A percentile compares a stretch with the other conserved stretches of the same genome.
These are phyloP conservation scores for Penicillium paradoxum DNA, from an alignment of 495 filamentous ascomycete genomes.

Conservation along the genomic window DNA sequence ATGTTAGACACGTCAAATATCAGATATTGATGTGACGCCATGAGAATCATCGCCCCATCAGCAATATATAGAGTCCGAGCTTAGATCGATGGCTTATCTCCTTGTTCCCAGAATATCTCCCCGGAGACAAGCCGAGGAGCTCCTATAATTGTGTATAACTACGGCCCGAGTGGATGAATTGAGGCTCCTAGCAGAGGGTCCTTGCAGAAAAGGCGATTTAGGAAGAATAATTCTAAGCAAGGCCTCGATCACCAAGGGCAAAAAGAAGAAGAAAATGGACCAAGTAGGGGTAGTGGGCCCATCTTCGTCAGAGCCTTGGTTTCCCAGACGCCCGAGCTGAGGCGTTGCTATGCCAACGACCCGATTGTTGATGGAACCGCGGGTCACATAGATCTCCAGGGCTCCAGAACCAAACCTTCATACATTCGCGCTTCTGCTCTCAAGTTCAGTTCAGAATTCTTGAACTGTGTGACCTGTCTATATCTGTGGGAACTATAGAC, in stretches of 20 bases:
- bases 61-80: constrained; percentile 4
- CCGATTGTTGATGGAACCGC: constrained; percentile 44
- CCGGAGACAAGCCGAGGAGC: constrained; percentile 18
- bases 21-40: constrained; percentile 5
- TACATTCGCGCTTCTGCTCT: constrained; percentile 29
- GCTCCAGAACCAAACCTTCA: constrained; percentile 21
- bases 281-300: constrained; percentile 17
- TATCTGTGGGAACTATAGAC: constrained; percentile 1
- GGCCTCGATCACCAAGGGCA: constrained; percentile 8
- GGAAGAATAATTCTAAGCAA: constrained; percentile 7
- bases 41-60: constrained; percentile 5
- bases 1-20: constrained; percentile 5
- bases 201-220: constrained; percentile 17
- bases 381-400: constrained; percentile 34
- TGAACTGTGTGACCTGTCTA: constrained; percentile 9
- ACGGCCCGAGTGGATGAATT: background rate
- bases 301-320: constrained; percentile 24
- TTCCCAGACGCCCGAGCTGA: constrained; percentile 30
- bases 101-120: constrained; percentile 14
- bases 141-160: background rate
- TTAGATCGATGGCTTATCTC: constrained; percentile 9
- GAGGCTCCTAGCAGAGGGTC: constrained; percentile 20
- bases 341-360: constrained; percentile 41
- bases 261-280: constrained; percentile 9
- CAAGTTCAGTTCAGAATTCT: constrained; percentile 12